Evolutionary conservation across 1,139 yeast species (phyloP).

Genomic region (Geotrichum siamense): DNA sequence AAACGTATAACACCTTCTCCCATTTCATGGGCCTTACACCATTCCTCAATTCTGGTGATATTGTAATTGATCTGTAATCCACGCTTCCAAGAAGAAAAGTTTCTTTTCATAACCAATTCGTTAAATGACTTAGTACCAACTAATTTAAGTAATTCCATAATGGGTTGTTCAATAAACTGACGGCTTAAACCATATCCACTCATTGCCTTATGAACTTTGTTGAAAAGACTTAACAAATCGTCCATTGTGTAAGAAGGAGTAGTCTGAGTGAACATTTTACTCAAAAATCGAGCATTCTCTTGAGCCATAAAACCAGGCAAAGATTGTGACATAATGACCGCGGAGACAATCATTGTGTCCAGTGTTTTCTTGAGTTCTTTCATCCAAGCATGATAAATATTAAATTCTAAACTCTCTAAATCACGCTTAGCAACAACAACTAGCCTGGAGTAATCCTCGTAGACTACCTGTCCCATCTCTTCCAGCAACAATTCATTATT

Average conservation of each 20-base stretch:
- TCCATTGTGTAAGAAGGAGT: slow-evolving; percentile 85
- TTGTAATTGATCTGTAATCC: slow-evolving; percentile 95
- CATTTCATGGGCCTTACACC: slow-evolving; percentile 95
- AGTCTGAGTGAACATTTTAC: slow-evolving; percentile 66
- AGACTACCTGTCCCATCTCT: slow-evolving; percentile 87
- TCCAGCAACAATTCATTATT: slow-evolving; percentile 72
- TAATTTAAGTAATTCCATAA: slow-evolving; percentile 73
- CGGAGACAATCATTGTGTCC: slow-evolving; percentile 88
- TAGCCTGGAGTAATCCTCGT: slow-evolving; percentile 79
- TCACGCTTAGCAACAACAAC: slow-evolving; percentile 92
- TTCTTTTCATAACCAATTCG: slow-evolving; percentile 90
- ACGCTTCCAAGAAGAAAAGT: slow-evolving; percentile 94
- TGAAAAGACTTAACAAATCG: slow-evolving; percentile 83
- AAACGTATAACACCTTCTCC: slow-evolving; percentile 85
- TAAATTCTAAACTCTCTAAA: slow-evolving; percentile 85
- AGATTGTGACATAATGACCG: slow-evolving; percentile 89
- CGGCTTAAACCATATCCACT: slow-evolving; percentile 82
- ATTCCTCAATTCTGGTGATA: slow-evolving; percentile 92
- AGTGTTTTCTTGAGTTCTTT: slow-evolving; percentile 86
- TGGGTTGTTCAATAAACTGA: slow-evolving; percentile 78
- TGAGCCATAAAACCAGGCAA: slow-evolving; percentile 94
- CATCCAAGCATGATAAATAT: slow-evolving; percentile 96
- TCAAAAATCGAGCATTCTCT: slow-evolving; percentile 76
- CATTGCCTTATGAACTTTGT: slow-evolving; percentile 90
- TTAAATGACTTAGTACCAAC: slow-evolving; percentile 95